Base-by-base conservation (phyloP, 306 rosid genomes). In the Cotoneaster glaucophyllus region DNA sequence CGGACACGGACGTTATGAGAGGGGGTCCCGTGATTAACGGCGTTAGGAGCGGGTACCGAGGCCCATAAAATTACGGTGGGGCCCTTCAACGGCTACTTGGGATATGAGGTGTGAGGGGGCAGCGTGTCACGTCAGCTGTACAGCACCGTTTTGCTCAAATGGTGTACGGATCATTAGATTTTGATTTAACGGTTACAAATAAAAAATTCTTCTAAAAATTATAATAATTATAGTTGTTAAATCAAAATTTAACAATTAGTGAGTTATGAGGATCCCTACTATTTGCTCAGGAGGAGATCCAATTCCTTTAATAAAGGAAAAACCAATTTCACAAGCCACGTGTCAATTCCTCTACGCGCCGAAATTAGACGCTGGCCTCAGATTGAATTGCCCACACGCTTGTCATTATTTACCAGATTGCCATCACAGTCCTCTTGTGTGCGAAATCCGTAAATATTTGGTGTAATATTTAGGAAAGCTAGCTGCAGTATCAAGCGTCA, bases 21-120 rank as follows among this genome's bases (percentile, higher is more conserved):
- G 26, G 26, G 26, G 26, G 26, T 37, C 29, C 84, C 88, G 43
- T 63, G 81, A 85, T 80, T 77, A 77, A 85, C 88, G 88, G 71
- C 82, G 88, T 82, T 80, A 79, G 59, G 21, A 9, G 28, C 66
- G 83, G 78, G 78, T 43, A 32, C 45, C 2, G 25, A 34, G 67
- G 52, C 65, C 79, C 79, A 41, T 64, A 50, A 50, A 69, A 78
- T 74, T 44, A 74, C 80, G 80, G 58, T 25, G 80, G 82, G 82
- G 22, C 24, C 78, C 75, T n/a, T 14, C 75, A 83, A 83, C 81
- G 86, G 84, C 84, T 75, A 76, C 31, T 28, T 63, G 66, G 19
- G 59, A 15, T 52, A 54, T 56, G 64, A 68, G 29, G 25, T 17
- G 44, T 9, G 28, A 9, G 21, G 45, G 66, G 15, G 70, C 34